Base-by-base conservation (phyloP, 176 grass and related monocot genomes). In the Musa beccarii region DNA sequence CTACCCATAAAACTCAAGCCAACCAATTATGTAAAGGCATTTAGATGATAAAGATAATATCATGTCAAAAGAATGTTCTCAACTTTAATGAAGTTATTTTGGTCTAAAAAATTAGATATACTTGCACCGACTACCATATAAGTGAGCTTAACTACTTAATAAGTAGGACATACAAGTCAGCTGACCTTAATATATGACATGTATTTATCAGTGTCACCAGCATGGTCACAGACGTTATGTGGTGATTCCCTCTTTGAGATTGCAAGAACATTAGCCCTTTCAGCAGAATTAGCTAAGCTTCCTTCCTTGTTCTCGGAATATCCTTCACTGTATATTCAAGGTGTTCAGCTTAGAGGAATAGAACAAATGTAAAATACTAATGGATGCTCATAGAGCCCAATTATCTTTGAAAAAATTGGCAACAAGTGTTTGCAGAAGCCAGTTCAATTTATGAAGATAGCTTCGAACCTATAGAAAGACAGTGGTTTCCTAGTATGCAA, bases 181-280 rank as follows among this genome's bases (percentile, higher is more conserved):
- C 29, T 89, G 61, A 89, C 88, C 81, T 86, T 81, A 43, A 90
- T 90, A 66, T 84, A 90, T 81, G 88, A 90, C 88, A 90, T 84
- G 73, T 72, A 90, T 77, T 86, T 86, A 68, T 79, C 76, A 76
- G 74, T 73, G 73, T 86, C 88, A 53, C 69, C 29, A 76, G 59
- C 86, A 53, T 16, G 70, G 29, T 59, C 14, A 11, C 1, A 11
- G 69, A 76, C 71, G 20, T 78, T 81, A 51, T 75, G 23, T 55
- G 57, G 52, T 10, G 68, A 23, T 79, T 51, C 79, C 68, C 13
- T 65, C 62, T 80, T 84, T 51, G 59, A 53, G 50, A 19, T 23
- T 68, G 52, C 26, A 59, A 49, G 72, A 64, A 29, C 66, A 28
- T 65, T 57, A 24, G 16, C 9, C 66, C 57, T 68, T 75, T 79